Base-by-base conservation (phyloP, 2,329 filamentous ascomycete species). In the Aspergillus sp. region DNA sequence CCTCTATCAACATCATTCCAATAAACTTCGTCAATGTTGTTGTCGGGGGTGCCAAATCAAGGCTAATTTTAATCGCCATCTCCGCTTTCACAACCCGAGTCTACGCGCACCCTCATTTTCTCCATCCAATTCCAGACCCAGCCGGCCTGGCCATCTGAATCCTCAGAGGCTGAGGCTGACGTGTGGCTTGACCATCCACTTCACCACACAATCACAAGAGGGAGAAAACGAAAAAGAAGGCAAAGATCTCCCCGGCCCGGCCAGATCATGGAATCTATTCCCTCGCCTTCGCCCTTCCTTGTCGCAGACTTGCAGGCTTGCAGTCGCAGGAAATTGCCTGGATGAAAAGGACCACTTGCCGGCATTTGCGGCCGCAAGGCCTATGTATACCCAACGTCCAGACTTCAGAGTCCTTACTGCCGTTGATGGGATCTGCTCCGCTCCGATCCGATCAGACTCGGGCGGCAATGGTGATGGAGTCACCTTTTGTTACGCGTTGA, bases 151-250 rank as follows among this genome's bases (percentile, higher is more conserved):
- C 45, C 22, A 19, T 19, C 8, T 23, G 15, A 47, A 13, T 19
- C n/a, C 22, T 23, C n/a, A 47, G n/a, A 54, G 25, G 30, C 52
- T 59, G 56, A 51, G 57, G 57, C 61, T 63, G 61, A 61, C 45
- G 34, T 60, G 61, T 60, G 61, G 57, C 61, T 57, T 50, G 28
- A 54, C 38, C 53, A 23, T 11, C 4, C 48, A 50, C 34, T 11
- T 15, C 48, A 50, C 34, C 34, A 41, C 34, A 41, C 34, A 41
- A 41, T 41, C 34, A 41, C 34, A 13, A 17, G 34, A 46, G 25
- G 6, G 25, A 28, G 6, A 25, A 23, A 23, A 15, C 15, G 19
- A 25, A 54, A 41, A 31, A 34, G 28, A 13, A 25, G 41, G 47
- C 28, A 57, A 46, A 41, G 55, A 57, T 57, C 47, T 38, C 31